Evolutionary conservation across 441 rosid genomes (phyloP).

Genomic region (Metrosideros polymorpha): DNA sequence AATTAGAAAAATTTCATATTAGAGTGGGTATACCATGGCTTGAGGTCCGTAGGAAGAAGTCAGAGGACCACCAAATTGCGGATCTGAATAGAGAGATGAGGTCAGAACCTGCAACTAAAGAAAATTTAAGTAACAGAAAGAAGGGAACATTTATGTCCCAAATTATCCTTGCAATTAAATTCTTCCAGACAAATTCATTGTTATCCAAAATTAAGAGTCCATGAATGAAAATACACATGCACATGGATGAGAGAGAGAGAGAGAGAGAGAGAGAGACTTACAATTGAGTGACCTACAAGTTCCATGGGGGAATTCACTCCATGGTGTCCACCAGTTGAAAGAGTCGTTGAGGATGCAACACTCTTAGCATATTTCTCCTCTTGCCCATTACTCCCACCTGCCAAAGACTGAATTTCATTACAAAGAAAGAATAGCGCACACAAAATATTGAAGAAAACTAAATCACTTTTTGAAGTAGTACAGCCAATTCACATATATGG

Average conservation of each 20-base stretch:
- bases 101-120: conserved; percentile 43
- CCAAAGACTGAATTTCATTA: conserved; percentile 6
- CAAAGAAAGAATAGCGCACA: neutral
- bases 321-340: conserved; percentile 17
- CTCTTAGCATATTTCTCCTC: conserved; percentile 18
- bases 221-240: neutral
- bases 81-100: conserved; percentile 40
- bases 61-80: conserved; percentile 33
- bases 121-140: neutral
- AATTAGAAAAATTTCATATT: neutral
- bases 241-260: neutral
- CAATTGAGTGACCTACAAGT: conserved; percentile 59
- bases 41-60: conserved; percentile 31
- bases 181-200: neutral
- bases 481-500: neutral
- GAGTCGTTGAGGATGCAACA: conserved; percentile 12
- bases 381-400: conserved; percentile 33
- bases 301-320: conserved; percentile 46
- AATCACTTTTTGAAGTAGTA: neutral
- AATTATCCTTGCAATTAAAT: neutral
- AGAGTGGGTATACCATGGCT: conserved; percentile 28
- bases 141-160: neutral
- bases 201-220: neutral
- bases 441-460: neutral
- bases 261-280: conserved; percentile 16